Base-by-base conservation (phyloP, 2,329 filamentous ascomycete genomes). In the Aphanocladium album region DNA sequence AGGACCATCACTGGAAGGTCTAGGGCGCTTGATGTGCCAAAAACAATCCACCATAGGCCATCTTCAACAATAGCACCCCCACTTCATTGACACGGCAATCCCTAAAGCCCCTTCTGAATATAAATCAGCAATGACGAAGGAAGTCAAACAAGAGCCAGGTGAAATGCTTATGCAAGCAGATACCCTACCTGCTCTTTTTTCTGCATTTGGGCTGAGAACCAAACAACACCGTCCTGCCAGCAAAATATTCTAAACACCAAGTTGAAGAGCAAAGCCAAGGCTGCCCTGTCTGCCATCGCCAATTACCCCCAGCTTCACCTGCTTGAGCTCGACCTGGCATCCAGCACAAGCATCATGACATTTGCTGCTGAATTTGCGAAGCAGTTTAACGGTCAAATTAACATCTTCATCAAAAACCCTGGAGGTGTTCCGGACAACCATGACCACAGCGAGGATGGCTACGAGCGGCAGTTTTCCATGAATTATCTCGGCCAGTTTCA, bases 401-500 rank as follows among this genome's bases (percentile, higher is more conserved):
- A 69, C 37, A 61, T 68, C 4, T 55, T 68, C 46, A 55, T 68
- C 27, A 67, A 68, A 59, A 70, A 70, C 16, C 67, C 68, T 1
- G 68, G 68, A 25, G 35, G 78, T 77, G 72, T 73, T 66, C n/a
- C 63, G 62, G 12, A 69, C 73, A 5, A 72, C 72, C 45, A 69
- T 67, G 2, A 7, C 43, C 63, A 72, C n/a, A 74, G 70, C 9
- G 63, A 68, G 3, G 76, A 79, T 3, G 78, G 78, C 0, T 70
- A 76, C 52, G 78, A 80, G 68, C 67, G 69, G 57, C 77, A 79
- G 60, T 76, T 82, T 53, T 76, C 72, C 0, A 74, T 73, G 2
- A 80, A 80, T 55, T 75, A 82, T 56, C 55, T 82, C 6, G 75
- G 74, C 0, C 79, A 79, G 64, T 82, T 77, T 53, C 70, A 81